Evolutionary conservation across 2,329 filamentous ascomycete species (phyloP).

Genomic region (Aureobasidium sp.): DNA sequence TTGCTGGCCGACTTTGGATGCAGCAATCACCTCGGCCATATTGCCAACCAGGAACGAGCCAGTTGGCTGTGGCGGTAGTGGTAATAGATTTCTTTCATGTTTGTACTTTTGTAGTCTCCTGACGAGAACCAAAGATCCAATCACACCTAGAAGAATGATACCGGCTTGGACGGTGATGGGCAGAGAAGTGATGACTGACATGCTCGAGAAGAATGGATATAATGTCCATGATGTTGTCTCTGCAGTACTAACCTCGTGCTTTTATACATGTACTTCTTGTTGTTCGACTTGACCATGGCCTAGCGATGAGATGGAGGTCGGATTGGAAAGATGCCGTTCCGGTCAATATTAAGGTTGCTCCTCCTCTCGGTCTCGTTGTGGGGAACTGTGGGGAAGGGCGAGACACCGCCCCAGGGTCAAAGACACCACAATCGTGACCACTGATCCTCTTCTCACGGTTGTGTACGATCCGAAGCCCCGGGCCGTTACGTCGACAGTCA

Average conservation of each 20-base stretch:
- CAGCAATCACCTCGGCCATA: neutral
- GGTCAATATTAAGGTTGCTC: neutral
- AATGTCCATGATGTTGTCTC: neutral
- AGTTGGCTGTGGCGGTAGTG: neutral
- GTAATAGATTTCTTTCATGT: neutral
- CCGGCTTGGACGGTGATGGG: neutral
- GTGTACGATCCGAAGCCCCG: neutral
- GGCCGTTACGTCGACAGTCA: neutral
- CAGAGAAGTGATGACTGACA: neutral
- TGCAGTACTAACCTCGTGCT: neutral
- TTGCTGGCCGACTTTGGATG: neutral
- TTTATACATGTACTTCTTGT: neutral
- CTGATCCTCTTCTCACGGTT: neutral
- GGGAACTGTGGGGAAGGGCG: neutral
- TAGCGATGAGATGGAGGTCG: neutral
- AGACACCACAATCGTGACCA: neutral
- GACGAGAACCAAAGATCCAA: neutral
- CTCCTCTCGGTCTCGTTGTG: neutral
- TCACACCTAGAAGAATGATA: neutral
- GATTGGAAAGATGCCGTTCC: neutral
- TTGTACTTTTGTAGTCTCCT: neutral
- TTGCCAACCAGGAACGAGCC: neutral
- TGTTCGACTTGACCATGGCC: too few species aligned
- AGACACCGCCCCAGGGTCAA: neutral
- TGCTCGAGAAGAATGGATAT: neutral